A percentile compares a stretch with the other conserved stretches of the same genome.
phyloP scores from a whole-genome alignment of 75 land plant genomes.

The Sequoiadendron giganteum region DNA sequence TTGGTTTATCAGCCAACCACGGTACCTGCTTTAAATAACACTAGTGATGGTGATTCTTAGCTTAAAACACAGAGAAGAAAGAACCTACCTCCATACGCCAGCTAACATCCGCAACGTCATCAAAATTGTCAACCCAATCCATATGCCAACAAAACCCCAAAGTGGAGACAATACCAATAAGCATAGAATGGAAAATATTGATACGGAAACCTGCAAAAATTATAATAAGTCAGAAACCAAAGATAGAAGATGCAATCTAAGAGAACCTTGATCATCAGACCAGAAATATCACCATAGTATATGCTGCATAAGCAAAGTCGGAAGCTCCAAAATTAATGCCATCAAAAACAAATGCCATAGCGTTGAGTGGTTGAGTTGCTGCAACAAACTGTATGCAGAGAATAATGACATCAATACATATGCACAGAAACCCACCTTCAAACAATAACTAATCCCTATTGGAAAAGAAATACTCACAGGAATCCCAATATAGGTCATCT shows the following conservation, averaged over 20 bases:
- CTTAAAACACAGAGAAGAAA: neutral
- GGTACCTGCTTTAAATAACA: neutral
- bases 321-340: slow-evolving; percentile 71
- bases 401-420: neutral
- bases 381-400: slow-evolving; percentile 66
- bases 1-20: neutral
- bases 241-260: neutral
- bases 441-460: neutral
- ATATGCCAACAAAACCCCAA: slow-evolving; percentile 66
- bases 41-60: neutral
- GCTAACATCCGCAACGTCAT: slow-evolving; percentile 74
- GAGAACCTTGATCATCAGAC: neutral
- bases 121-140: slow-evolving; percentile 70
- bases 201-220: slow-evolving; percentile 39
- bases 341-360: slow-evolving; percentile 75
- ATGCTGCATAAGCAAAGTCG: slow-evolving; percentile 67
- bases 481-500: slow-evolving; percentile 55
- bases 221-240: neutral
- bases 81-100: slow-evolving; percentile 77
- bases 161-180: slow-evolving; percentile 36
- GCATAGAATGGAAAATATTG: slow-evolving; percentile 34
- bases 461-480: slow-evolving; percentile 54
- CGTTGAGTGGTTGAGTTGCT: slow-evolving; percentile 73
- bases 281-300: slow-evolving; percentile 56
- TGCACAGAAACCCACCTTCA: neutral